These are phyloP conservation scores for Poa pratensis DNA, from an alignment of 176 grass and related monocot species.

Conservation along the genomic window DNA sequence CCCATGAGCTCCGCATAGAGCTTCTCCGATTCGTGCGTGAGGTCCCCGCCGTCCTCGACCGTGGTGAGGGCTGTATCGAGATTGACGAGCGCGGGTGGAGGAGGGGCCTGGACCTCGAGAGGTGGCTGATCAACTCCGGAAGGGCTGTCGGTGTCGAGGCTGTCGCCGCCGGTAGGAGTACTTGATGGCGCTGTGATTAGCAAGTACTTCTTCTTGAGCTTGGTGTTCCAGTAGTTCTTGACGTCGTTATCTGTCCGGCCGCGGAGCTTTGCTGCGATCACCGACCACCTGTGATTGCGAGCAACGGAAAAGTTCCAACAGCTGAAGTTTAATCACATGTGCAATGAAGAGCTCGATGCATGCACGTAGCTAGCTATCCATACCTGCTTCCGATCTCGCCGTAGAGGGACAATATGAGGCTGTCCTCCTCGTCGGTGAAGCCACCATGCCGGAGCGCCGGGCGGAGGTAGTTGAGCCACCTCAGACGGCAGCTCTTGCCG, in stretches of 20 bases:
- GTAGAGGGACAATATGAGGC: constrained; percentile 56
- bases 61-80: neutral
- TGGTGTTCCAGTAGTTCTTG: constrained; percentile 97
- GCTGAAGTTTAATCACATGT: neutral
- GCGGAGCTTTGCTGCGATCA: constrained; percentile 75
- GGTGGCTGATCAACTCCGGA: neutral
- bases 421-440: constrained; percentile 57
- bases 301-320: too few relatives aligned
- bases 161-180: neutral
- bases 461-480: constrained; percentile 66
- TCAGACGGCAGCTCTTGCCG: constrained; percentile 66
- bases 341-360: neutral
- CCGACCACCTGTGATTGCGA: constrained; percentile 66
- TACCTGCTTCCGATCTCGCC: constrained; percentile 60
- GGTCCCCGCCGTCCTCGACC: constrained; percentile 5
- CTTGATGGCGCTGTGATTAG: neutral
- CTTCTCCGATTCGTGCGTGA: constrained; percentile 47
- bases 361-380: neutral
- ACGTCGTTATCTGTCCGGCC: constrained; percentile 91
- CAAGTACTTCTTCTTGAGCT: constrained; percentile 77
- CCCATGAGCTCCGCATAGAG: constrained; percentile 54
- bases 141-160: neutral
- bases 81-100: neutral
- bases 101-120: neutral
- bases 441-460: constrained; percentile 62